These are phyloP conservation scores for Ustilaginoidea virens DNA, from an alignment of 2,329 filamentous ascomycete species.

Conservation along the genomic window DNA sequence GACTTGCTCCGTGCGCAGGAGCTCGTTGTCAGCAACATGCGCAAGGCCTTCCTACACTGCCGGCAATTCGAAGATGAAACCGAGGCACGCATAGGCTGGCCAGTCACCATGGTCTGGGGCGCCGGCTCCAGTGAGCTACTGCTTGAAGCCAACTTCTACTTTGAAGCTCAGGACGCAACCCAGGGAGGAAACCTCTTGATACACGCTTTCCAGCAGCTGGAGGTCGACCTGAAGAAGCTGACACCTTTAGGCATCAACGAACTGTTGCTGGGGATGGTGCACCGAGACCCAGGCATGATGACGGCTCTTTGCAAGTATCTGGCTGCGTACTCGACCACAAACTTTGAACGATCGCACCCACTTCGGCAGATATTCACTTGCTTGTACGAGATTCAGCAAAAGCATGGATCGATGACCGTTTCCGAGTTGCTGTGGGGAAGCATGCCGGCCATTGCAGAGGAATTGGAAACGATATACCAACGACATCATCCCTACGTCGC, in stretches of 20 bases:
- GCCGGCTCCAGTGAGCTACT: constrained; percentile 27
- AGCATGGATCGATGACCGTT: constrained; percentile 25
- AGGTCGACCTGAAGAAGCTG: constrained; percentile 25
- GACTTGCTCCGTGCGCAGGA: constrained; percentile 28
- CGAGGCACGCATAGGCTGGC: constrained; percentile 22
- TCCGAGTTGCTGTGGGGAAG: constrained; percentile 27
- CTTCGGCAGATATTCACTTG: constrained; percentile 26
- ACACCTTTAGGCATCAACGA: constrained; percentile 28
- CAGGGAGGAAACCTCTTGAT: constrained; percentile 24
- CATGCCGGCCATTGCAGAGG: constrained; percentile 25
- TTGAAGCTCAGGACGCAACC: constrained; percentile 24
- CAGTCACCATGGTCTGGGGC: constrained; percentile 26
- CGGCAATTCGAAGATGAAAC: constrained; percentile 26
- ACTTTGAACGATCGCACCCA: constrained; percentile 26
- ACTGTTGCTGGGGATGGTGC: constrained; percentile 26
- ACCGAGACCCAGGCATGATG: constrained; percentile 27
- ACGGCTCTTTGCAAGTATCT: constrained; percentile 30
- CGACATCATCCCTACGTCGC: constrained; percentile 27
- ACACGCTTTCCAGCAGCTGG: constrained; percentile 26
- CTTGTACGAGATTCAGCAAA: constrained; percentile 29
- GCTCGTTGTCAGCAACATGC: constrained; percentile 25
- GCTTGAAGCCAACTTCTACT: constrained; percentile 27
- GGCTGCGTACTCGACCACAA: constrained; percentile 26
- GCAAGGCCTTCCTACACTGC: constrained; percentile 28
- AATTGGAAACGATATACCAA: constrained; percentile 28